Conservation (phyloP, 2,329 filamentous ascomycete genomes). For the Fusarium devonianum region DNA sequence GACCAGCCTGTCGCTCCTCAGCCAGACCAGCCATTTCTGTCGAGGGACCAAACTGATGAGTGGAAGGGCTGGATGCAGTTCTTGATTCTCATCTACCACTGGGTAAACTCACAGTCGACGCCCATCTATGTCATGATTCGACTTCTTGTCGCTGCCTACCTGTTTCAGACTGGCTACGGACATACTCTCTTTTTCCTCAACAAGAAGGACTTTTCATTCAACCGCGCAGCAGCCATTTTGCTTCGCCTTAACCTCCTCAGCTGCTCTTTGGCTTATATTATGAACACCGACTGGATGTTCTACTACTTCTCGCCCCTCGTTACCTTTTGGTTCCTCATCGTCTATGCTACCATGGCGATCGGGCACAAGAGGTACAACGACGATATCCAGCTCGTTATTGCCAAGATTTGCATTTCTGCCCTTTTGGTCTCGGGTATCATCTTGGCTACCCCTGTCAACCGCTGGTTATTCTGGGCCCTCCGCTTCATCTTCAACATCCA, state of each 20-base stretch:
- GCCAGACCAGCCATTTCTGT: slow-evolving; percentile 25
- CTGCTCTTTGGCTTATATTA: slow-evolving; percentile 60
- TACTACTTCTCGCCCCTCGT: slow-evolving; percentile 67
- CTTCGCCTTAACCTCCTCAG: slow-evolving; percentile 65
- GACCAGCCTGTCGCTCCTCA: slow-evolving; percentile 19
- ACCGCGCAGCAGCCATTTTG: slow-evolving; percentile 58
- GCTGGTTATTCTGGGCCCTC: slow-evolving; percentile 42
- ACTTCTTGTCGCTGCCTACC: slow-evolving; percentile 62
- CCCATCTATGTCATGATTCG: slow-evolving; percentile 62
- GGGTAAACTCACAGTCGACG: slow-evolving; percentile 53
- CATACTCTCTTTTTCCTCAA: slow-evolving; percentile 65
- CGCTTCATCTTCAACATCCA: slow-evolving; percentile 53
- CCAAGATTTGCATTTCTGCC: slow-evolving; percentile 56
- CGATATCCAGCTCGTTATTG: slow-evolving; percentile 51
- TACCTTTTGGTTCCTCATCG: slow-evolving; percentile 68
- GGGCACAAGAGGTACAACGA: slow-evolving; percentile 51
- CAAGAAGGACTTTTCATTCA: slow-evolving; percentile 63
- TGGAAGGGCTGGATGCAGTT: slow-evolving; percentile 72
- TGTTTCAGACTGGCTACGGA: slow-evolving; percentile 68
- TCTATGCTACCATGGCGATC: slow-evolving; percentile 59
- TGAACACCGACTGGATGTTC: slow-evolving; percentile 58
- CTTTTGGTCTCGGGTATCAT: slow-evolving; percentile 46
- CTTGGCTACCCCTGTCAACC: slow-evolving; percentile 21
- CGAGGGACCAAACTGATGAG: slow-evolving; percentile 65
- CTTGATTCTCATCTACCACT: slow-evolving; percentile 61